Conservation (phyloP, 2,329 filamentous ascomycete genomes). For the Xylariaceae sp. region DNA sequence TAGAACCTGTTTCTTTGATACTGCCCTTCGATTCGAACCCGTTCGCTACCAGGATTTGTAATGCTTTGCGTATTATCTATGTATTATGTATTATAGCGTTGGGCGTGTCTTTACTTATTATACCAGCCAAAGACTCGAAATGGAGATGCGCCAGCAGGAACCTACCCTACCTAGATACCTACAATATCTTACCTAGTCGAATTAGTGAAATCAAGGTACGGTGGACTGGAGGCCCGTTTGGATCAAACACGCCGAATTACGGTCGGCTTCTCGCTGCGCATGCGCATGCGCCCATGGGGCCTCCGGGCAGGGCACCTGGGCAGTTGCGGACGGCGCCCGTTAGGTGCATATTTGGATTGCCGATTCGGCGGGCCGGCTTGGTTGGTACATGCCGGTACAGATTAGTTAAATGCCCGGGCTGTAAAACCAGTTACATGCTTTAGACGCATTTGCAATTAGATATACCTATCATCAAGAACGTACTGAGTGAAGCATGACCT, state of each 20-base stretch:
- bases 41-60: constrained; percentile 32
- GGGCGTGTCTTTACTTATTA: constrained; percentile 22
- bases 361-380: no score
- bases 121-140: constrained; percentile 30
- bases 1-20: constrained; percentile 20
- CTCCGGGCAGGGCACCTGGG: no score
- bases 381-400: no score
- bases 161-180: constrained; percentile 23
- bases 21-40: constrained; percentile 38
- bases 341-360: no score
- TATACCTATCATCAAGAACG: no score
- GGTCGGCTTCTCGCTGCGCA: not conserved
- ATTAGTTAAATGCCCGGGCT: no score
- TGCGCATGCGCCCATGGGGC: no score
- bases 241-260: not conserved
- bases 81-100: constrained; percentile 28
- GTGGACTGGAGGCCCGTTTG: no score
- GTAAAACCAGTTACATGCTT: no score
- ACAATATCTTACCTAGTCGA: not conserved
- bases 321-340: no score
- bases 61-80: constrained; percentile 14
- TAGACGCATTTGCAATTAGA: no score
- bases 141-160: constrained; percentile 38
- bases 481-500: no score
- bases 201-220: not conserved